Conservation (phyloP, 805 yeast genomes). For the Teunomyces cretensis region DNA sequence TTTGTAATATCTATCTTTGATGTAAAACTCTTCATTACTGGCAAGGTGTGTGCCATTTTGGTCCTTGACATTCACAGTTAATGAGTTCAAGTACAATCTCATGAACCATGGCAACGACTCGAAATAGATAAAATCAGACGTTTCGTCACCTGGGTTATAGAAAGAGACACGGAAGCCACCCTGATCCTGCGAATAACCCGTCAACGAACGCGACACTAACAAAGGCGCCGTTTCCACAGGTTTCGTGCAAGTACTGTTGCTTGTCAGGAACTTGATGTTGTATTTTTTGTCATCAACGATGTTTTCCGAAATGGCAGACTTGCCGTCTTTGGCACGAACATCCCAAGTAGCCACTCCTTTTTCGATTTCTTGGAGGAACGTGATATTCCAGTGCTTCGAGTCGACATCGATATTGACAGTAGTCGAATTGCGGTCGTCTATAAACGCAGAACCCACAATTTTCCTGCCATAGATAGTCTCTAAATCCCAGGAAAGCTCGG, state of each 20-base stretch:
- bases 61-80: constrained; percentile 39
- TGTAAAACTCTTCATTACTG: constrained; percentile 26
- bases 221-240: constrained; percentile 57
- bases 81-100: constrained; percentile 75
- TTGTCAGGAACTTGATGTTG: constrained; percentile 44
- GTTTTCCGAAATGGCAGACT: constrained; percentile 10
- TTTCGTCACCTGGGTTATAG: constrained; percentile 52
- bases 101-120: constrained; percentile 94
- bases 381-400: constrained; percentile 48
- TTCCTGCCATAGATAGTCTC: constrained; percentile 67
- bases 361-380: constrained; percentile 18
- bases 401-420: constrained; percentile 44
- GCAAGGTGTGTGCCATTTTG: constrained; percentile 14
- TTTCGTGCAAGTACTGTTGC: constrained; percentile 44
- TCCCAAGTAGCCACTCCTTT: constrained; percentile 11
- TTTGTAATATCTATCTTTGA: constrained; percentile 57
- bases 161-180: constrained; percentile 86
- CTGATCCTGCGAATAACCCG: constrained; percentile 87
- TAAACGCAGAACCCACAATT: constrained; percentile 62
- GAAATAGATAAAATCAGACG: constrained; percentile 58
- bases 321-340: neutral
- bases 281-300: constrained; percentile 19
- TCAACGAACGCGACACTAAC: constrained; percentile 75
- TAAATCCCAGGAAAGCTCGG: constrained; percentile 50
- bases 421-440: constrained; percentile 43